Evolutionary conservation across 441 rosid genomes (phyloP), one percentile per base, ranked within the genome.

Genomic region (Rhodomyrtus psidioides): DNA sequence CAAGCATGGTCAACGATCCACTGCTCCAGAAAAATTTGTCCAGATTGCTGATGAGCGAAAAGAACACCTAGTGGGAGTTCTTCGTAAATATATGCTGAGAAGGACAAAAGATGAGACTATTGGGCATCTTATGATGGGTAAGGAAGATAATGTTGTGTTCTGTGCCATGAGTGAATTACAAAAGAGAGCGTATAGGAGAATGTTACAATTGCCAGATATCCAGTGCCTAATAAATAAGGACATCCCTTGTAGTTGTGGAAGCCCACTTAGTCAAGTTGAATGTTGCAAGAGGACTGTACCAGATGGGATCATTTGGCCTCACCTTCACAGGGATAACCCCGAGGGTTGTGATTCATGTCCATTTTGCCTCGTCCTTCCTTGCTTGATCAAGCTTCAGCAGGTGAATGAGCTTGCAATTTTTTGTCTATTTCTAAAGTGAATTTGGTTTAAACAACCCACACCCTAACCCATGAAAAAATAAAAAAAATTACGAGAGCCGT

Each of bases 341-440:
- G 95, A 96, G 55, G 99, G 99, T 58, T 97, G 99, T 90, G 99
- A 96, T 87, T 95, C 98, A 21, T 94, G 99, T 92, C 99, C 99
- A 55, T 95, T 93, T 88, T 97, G 99, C 87, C 89, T 97, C 81
- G 99, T 97, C 81, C 99, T 97, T 90, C 98, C 99, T 65, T 97
- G 97, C 90, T 96, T 97, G 88, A 91, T 95, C 90, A 96, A 95
- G 87, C 97, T 97, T 65, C 99, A 97, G 88, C 99, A 97, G 97
- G 98, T 93, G 82, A 86, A 84, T 84, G 74, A 53, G 55, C 30
- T 44, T 49, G 53, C 26, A 3, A 17, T 14, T 23, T 82, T 60
- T 86, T 60, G 49, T 39, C 42, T 54, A 23, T 60, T 58, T 27
- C 21, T 85, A 51, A 1, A 19, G 54, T 62, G 59, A 19, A 82